Evolutionary conservation across 139 green algal species (phyloP), one percentile per base, ranked within the genome.

Genomic region (Mychonastes homosphaera): DNA sequence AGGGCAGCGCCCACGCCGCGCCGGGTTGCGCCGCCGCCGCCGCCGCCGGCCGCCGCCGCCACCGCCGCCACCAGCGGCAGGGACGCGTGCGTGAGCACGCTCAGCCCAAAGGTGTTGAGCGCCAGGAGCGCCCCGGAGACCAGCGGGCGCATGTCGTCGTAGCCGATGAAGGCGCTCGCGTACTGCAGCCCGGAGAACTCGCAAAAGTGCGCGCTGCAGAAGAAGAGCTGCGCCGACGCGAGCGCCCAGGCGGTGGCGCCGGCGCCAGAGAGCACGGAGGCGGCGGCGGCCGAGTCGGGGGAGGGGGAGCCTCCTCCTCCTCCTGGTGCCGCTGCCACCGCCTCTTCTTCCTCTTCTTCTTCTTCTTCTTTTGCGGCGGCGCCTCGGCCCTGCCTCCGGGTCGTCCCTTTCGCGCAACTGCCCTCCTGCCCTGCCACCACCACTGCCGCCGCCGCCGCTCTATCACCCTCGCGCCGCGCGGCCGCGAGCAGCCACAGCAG

Each of bases 131-230:
- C 29, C 13, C 59, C 82, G 6, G 74, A 84, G 2, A 53, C 54
- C 12, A 46, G 58, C 55, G 78, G 80, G 48, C 82, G 32, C 64
- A 90, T 91, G 9, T 84, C 70, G 8, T 78, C 69, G 35, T 84
- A 87, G 2, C 88, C 87, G n/a, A 92, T 80, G 66, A 94, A 96
- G 0, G 78, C 82, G 52, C 85, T 81, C 13, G 78, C 80, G 66
- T 89, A 95, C 47, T 94, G 79, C 41, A 96, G 67, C 19, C 86
- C 85, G 7, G 80, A 80, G 60, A 96, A 95, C 63, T 92, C 78
- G 69, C 85, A 95, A n/a, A 88, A 82, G 73, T 96, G 89, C 12
- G 80, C 80, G 18, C 69, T 89, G 33, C 66, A 73, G 56, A 87
- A 95, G 64, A 95, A 95, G 21, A 72, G 62, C 50, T 62, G 71